These are phyloP conservation scores for Biscogniauxia marginata DNA, from an alignment of 2,329 filamentous ascomycete species.

Conservation along the genomic window DNA sequence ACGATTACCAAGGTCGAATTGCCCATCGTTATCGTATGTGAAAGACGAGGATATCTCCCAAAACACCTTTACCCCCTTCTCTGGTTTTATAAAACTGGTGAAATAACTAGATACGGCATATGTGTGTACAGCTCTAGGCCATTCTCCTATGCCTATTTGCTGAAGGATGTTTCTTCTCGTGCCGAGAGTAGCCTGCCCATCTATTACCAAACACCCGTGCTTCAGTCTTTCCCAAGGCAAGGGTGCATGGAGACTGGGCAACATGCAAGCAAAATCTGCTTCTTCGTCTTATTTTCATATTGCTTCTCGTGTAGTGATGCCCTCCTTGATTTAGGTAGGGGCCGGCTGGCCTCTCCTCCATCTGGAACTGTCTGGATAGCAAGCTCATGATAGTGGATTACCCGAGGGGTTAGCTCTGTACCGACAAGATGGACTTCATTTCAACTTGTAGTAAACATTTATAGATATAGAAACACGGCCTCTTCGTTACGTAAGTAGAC, in stretches of 20 bases:
- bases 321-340: neutral
- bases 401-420: too few species aligned
- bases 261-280: constrained; percentile 38
- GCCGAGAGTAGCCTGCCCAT: constrained; percentile 45
- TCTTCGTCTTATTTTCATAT: neutral
- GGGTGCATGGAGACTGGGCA: constrained; percentile 64
- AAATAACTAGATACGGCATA: constrained; percentile 38
- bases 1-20: constrained; percentile 24
- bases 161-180: constrained; percentile 50
- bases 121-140: constrained; percentile 51
- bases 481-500: neutral
- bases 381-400: neutral
- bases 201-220: constrained; percentile 67
- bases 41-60: constrained; percentile 4
- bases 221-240: constrained; percentile 33
- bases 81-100: neutral
- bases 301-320: neutral
- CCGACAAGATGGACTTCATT: too few species aligned
- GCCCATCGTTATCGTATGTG: constrained; percentile 7
- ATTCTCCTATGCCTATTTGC: constrained; percentile 40
- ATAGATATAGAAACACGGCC: too few species aligned
- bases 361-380: too few species aligned
- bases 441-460: too few species aligned
- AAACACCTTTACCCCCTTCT: neutral
- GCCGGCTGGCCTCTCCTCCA: neutral